A percentile compares a stretch with the other conserved stretches of the same genome.
Conservation (phyloP, 1,284 basidiomycete species). For the Jaminaea rosea region DNA sequence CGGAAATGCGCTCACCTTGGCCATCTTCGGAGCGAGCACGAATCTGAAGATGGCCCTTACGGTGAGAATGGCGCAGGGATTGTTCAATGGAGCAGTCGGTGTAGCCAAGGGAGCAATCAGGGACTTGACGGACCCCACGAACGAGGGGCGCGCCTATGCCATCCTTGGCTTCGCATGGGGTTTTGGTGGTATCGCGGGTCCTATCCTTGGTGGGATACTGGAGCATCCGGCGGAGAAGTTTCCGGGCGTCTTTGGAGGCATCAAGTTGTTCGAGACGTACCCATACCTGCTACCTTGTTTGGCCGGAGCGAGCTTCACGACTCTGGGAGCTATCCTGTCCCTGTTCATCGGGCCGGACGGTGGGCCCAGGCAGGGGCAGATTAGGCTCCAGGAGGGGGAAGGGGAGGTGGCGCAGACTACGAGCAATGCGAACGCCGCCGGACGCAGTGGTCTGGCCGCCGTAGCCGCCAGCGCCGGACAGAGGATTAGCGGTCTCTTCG, state of each 20-base stretch:
- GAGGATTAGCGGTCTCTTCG: slow-evolving; percentile 19
- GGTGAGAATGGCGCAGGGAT: slow-evolving; percentile 81
- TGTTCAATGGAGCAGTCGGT: slow-evolving; percentile 89
- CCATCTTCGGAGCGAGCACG: slow-evolving; percentile 73
- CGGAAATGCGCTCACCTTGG: slow-evolving; percentile 68
- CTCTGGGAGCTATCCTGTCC: slow-evolving; percentile 67
- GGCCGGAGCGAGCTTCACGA: slow-evolving; percentile 27
- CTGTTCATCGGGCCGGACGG: slow-evolving; percentile 85
- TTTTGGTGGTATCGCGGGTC: slow-evolving; percentile 67
- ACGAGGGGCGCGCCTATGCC: slow-evolving; percentile 87
- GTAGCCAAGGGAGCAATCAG: slow-evolving; percentile 75
- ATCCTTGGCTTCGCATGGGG: slow-evolving; percentile 94
- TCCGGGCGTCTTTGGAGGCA: slow-evolving; percentile 60
- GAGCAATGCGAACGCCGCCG: slow-evolving; percentile 18
- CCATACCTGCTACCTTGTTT: slow-evolving; percentile 83
- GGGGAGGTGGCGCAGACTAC: background rate
- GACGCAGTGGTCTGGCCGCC: too few species aligned
- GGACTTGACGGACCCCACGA: slow-evolving; percentile 76
- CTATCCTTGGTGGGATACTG: slow-evolving; percentile 62
- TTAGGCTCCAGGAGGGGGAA: slow-evolving; percentile 21
- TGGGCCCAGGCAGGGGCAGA: slow-evolving; percentile 29
- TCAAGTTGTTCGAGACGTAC: slow-evolving; percentile 63
- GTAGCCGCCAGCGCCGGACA: slow-evolving; percentile 28
- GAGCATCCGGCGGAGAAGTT: slow-evolving; percentile 67
- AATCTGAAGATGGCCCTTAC: slow-evolving; percentile 60